Percentiles rank a stretch among this genome's conserved stretches.
Evolutionary conservation across 2,329 filamentous ascomycete genomes (phyloP).

Genomic region (Diaporthe aspalathi): DNA sequence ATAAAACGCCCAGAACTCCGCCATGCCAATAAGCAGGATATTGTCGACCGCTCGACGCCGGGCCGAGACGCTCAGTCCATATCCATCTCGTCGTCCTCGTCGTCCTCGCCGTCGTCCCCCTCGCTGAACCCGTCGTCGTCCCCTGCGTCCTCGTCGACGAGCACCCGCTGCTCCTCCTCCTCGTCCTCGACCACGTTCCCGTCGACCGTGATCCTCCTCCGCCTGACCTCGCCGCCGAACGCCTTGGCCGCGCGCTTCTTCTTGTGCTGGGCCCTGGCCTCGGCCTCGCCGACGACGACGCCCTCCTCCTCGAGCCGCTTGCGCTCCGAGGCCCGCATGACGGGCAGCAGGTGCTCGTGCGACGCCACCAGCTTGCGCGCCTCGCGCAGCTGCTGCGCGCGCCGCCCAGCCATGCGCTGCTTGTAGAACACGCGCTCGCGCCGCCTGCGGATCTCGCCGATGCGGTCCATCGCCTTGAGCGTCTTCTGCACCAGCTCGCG

Average conservation of each 20-base stretch:
- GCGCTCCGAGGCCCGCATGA: constrained; percentile 71
- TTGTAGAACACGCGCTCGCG: constrained; percentile 95
- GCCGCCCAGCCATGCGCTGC: constrained; percentile 91
- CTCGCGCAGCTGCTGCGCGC: constrained; percentile 80
- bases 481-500: constrained; percentile 89
- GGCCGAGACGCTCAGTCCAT: constrained; percentile 51
- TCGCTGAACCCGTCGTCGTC: constrained; percentile 44
- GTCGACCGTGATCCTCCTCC: constrained; percentile 52
- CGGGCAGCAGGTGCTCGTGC: constrained; percentile 91
- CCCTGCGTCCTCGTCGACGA: constrained; percentile 47
- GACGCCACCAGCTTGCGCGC: constrained; percentile 90
- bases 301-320: constrained; percentile 49
- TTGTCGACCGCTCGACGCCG: not conserved
- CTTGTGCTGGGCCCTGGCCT: constrained; percentile 38
- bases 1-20: constrained; percentile 42
- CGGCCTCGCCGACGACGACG: constrained; percentile 49
- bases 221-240: constrained; percentile 55
- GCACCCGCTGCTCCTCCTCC: constrained; percentile 33
- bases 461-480: constrained; percentile 89
- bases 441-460: constrained; percentile 84
- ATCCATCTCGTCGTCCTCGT: constrained; percentile 54
- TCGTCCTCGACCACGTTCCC: constrained; percentile 55
- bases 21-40: constrained; percentile 30
- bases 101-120: constrained; percentile 50
- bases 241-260: constrained; percentile 49